These are phyloP conservation scores for Colletotrichum sp. DNA, from an alignment of 2,329 filamentous ascomycete species.

Conservation along the genomic window DNA sequence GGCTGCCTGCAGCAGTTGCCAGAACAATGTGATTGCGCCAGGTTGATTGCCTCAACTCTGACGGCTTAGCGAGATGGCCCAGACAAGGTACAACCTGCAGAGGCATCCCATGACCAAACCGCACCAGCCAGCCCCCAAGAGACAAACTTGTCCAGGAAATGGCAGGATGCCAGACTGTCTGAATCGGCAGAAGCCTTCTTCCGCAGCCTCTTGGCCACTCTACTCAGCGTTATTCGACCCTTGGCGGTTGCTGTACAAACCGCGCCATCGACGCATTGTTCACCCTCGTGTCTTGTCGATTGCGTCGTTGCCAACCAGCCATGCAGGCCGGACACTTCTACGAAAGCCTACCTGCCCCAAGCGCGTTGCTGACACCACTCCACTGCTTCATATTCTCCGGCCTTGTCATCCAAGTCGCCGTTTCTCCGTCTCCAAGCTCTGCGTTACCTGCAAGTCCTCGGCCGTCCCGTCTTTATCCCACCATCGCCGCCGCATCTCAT, in stretches of 20 bases:
- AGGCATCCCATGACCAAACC: not conserved
- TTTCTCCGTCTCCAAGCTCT: not conserved
- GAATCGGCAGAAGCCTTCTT: not conserved
- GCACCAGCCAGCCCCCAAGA: not conserved
- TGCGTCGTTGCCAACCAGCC: not conserved
- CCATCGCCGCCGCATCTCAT: conserved; percentile 1
- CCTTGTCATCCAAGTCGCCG: not conserved
- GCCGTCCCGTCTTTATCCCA: not conserved
- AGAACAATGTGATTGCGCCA: not conserved
- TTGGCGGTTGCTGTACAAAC: not conserved
- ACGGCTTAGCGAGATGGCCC: not conserved
- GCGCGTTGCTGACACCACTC: not conserved
- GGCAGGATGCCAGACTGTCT: not conserved
- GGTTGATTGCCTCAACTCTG: conserved; percentile 1
- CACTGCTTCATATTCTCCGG: not conserved
- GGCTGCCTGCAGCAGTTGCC: not conserved
- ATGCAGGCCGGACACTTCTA: not conserved
- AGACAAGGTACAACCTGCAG: not conserved
- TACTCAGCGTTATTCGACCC: not conserved
- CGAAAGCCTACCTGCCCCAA: not conserved
- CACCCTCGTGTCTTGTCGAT: not conserved
- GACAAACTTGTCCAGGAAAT: not conserved
- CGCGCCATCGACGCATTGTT: not conserved
- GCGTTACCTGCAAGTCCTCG: not conserved
- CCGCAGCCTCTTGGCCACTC: not conserved